Base-by-base conservation (phyloP, 2,329 filamentous ascomycete species). In the Massarina eburnea region DNA sequence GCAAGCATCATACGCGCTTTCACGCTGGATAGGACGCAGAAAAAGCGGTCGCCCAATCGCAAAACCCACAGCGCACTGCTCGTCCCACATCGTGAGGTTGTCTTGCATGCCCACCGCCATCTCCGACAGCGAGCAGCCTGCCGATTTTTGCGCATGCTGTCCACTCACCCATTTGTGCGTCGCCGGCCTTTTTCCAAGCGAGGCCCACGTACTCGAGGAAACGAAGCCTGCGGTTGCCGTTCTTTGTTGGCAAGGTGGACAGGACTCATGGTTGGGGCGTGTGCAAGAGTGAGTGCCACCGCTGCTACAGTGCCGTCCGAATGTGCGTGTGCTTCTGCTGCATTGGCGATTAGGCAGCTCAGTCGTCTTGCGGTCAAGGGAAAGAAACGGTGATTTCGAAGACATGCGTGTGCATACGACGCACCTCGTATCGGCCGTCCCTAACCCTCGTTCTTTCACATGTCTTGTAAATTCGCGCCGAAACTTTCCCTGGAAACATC, bases 61-160 rank as follows among this genome's bases (percentile, higher is more conserved):
- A 18, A 40, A 30, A 14, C 48, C 36, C 39, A 41, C 41, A 26
- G 48, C 48, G 44, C 45, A 44, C 39, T 48, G 38, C 41, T 48
- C 43, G 50, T 53, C 41, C 33, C 47, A 53, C 45, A 37, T 14
- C 7, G 27, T 30, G 27, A 14, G n/a, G 6, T 30, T 30, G 5
- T 36, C 26, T 22, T 41, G 41, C 41, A 37, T 37, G 33, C 19
- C n/a, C 35, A 29, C 32, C 34, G 36, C 27, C 46, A 45, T 41
- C 41, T 42, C 43, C 45, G 46, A n/a, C n/a, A n/a, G n/a, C n/a
- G n/a, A n/a, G n/a, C n/a, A n/a, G n/a, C n/a, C n/a, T n/a, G n/a
- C n/a, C n/a, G n/a, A n/a, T n/a, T n/a, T n/a, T n/a, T n/a, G n/a
- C n/a, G n/a, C n/a, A n/a, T n/a, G n/a, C n/a, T n/a, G n/a, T n/a